These are phyloP conservation scores for Chloranthus sessilifolius DNA, from an alignment of 164 flowering plant species.

Conservation along the genomic window DNA sequence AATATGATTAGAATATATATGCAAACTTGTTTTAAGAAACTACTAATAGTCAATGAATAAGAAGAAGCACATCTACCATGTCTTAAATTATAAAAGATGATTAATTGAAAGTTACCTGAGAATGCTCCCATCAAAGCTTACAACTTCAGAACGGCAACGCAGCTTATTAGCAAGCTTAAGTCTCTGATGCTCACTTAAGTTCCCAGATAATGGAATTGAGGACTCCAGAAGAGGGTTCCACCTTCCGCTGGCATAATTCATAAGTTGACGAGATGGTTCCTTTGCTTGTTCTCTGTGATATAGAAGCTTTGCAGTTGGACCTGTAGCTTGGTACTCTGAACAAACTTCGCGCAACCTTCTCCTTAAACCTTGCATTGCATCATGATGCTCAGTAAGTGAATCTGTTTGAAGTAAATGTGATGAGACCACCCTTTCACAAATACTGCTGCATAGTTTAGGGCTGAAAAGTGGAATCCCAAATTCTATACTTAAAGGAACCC, in stretches of 20 bases:
- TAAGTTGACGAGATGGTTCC: conserved; percentile 46
- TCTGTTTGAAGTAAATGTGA: conserved; percentile 83
- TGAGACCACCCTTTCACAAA: conserved; percentile 72
- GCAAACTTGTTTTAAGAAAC: too few relatives aligned
- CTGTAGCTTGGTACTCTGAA: conserved; percentile 81
- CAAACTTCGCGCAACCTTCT: conserved; percentile 75
- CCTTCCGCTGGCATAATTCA: conserved; percentile 93
- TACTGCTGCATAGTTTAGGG: conserved; percentile 75
- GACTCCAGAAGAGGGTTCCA: conserved; percentile 93
- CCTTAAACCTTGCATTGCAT: conserved; percentile 75
- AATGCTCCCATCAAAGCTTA: conserved; percentile 96
- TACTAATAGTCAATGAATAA: too few relatives aligned
- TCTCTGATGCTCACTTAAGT: conserved; percentile 67
- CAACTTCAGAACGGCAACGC: conserved; percentile 73
- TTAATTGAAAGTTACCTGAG: conserved; percentile 48
- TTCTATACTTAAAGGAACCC: conserved; percentile 91
- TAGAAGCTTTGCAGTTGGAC: conserved; percentile 80
- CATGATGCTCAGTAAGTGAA: conserved; percentile 61
- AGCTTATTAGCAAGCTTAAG: conserved; percentile 74
- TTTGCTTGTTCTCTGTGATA: conserved; percentile 71
- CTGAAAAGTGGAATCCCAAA: conserved; percentile 94
- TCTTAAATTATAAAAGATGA: too few relatives aligned
- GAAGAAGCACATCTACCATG: too few relatives aligned
- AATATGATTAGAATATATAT: too few relatives aligned
- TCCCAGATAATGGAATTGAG: conserved; percentile 88